Evolutionary conservation across 2,329 filamentous ascomycete genomes (phyloP).

Genomic region (Lomentospora prolificans): DNA sequence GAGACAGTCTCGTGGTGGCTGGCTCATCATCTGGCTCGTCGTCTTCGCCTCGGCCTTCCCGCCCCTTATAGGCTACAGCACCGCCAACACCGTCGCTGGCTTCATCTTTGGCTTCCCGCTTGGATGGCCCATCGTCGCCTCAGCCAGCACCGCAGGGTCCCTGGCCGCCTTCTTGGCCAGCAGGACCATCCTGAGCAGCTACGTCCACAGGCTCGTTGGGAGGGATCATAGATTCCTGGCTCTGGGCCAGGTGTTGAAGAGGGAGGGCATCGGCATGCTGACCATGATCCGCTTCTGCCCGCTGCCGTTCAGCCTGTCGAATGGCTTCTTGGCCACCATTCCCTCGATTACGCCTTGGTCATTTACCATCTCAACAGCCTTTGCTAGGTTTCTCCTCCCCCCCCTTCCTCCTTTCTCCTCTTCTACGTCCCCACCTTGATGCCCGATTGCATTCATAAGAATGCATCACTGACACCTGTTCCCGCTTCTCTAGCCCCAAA

Average conservation of each 20-base stretch:
- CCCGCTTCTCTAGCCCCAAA: slow-evolving; percentile 52
- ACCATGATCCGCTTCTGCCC: slow-evolving; percentile 90
- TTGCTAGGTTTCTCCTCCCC: slow-evolving; percentile 43
- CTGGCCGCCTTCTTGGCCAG: slow-evolving; percentile 72
- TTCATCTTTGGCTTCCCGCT: slow-evolving; percentile 46
- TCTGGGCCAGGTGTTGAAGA: slow-evolving; percentile 75
- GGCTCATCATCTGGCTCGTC: slow-evolving; percentile 63
- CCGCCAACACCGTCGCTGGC: slow-evolving; percentile 46
- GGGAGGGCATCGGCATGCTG: slow-evolving; percentile 80
- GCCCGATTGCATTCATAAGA: slow-evolving; percentile 6
- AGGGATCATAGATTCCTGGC: slow-evolving; percentile 82
- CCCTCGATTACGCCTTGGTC: slow-evolving; percentile 69
- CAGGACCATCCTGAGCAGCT: slow-evolving; percentile 65
- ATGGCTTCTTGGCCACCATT: slow-evolving; percentile 89
- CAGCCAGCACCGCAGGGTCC: slow-evolving; percentile 69
- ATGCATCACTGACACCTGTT: slow-evolving; percentile 6
- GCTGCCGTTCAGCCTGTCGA: slow-evolving; percentile 83
- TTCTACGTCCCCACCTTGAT: not conserved
- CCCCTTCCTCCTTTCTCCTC: not conserved
- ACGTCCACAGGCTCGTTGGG: slow-evolving; percentile 73
- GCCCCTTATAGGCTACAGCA: slow-evolving; percentile 79
- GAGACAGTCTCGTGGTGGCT: slow-evolving; percentile 64
- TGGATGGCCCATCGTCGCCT: slow-evolving; percentile 76
- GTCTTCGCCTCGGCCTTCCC: slow-evolving; percentile 75
- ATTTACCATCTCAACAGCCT: slow-evolving; percentile 73